A percentile compares a stretch with the other conserved stretches of the same genome.
phyloP scores from a whole-genome alignment of 257 asterid genomes.

The Cordia subcordata region DNA sequence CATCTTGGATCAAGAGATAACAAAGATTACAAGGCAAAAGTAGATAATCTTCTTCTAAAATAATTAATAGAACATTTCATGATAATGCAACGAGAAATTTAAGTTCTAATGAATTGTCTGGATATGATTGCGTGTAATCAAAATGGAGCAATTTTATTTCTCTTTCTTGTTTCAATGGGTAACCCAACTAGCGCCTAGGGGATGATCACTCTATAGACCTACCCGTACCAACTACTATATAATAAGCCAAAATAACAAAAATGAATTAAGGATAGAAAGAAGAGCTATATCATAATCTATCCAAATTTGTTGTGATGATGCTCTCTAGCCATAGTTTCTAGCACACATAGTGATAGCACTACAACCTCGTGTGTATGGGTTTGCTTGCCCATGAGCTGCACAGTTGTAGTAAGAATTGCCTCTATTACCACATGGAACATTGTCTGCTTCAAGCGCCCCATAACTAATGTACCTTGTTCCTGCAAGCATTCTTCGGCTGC shows the following conservation, averaged over 20 bases:
- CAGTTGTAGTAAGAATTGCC: slow-evolving; percentile 25
- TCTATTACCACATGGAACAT: slow-evolving; percentile 11
- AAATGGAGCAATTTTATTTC: too few species aligned
- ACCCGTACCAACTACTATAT: too few species aligned
- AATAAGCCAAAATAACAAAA: background rate
- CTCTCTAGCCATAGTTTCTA: background rate
- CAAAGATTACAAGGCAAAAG: too few species aligned
- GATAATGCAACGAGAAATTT: too few species aligned
- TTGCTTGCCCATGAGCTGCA: background rate
- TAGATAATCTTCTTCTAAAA: too few species aligned
- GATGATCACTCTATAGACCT: too few species aligned
- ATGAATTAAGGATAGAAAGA: background rate
- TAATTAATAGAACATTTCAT: too few species aligned
- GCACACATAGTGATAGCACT: slow-evolving; percentile 12
- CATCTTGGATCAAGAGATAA: too few species aligned
- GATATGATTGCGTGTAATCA: too few species aligned
- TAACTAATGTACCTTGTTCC: background rate
- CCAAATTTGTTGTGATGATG: background rate
- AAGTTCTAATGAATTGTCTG: too few species aligned
- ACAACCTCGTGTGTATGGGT: slow-evolving; percentile 22
- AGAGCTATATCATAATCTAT: background rate
- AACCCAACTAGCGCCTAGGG: too few species aligned
- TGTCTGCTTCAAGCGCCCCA: slow-evolving; percentile 8
- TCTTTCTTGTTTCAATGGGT: too few species aligned
- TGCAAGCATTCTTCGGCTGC: slow-evolving; percentile 1